Conservation (phyloP, 2,329 filamentous ascomycete species). For the Fusarium transvaalense region DNA sequence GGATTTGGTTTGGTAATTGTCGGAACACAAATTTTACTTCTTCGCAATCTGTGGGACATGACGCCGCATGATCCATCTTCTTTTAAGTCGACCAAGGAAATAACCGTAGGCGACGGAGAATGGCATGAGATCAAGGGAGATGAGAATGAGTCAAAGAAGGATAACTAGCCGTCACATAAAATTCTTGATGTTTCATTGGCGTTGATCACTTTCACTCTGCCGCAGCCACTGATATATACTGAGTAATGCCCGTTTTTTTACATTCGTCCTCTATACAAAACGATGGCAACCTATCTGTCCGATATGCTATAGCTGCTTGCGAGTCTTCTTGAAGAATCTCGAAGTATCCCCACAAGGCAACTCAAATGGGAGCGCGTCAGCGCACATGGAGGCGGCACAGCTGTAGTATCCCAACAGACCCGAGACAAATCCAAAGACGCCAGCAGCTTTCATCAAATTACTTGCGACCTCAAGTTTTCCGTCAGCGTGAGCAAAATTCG, state of each 20-base stretch:
- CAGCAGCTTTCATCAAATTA: conserved; percentile 38
- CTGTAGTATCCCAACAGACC: conserved; percentile 47
- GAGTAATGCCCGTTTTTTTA: too few species aligned
- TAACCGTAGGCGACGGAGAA: background rate
- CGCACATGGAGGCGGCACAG: conserved; percentile 43
- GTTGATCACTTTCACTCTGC: background rate
- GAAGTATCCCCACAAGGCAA: conserved; percentile 46
- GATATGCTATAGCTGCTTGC: conserved; percentile 3
- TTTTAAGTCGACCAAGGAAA: background rate
- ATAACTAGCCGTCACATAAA: background rate
- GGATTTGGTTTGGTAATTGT: background rate
- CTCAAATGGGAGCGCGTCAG: conserved; percentile 44
- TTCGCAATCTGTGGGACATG: conserved; percentile 11
- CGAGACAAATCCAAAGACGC: conserved; percentile 47
- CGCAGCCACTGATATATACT: too few species aligned
- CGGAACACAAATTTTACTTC: background rate
- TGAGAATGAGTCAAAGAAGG: background rate
- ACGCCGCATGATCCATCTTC: background rate
- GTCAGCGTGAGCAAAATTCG: conserved; percentile 46
- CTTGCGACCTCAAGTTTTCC: conserved; percentile 31
- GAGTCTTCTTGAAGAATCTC: conserved; percentile 31
- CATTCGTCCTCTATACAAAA: background rate
- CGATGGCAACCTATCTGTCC: rapidly evolving
- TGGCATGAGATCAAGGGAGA: background rate
- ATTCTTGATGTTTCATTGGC: too few species aligned